Percentiles rank a stretch among this genome's conserved stretches.
phyloP scores from a whole-genome alignment of 140 eudicot species.

The Oenanthe javanica region DNA sequence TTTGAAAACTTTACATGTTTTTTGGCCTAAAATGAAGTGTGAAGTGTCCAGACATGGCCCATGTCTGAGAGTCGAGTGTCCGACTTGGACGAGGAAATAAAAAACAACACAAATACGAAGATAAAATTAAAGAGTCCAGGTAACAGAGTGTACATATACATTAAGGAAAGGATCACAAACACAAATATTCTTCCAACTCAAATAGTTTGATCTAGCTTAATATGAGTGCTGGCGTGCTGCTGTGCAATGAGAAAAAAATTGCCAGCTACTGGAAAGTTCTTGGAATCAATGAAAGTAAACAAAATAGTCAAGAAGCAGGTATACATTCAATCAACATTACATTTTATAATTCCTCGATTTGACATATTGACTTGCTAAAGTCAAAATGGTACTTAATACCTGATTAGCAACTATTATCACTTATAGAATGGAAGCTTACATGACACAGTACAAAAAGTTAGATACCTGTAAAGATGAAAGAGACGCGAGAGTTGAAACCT shows the following conservation, averaged over 20 bases:
- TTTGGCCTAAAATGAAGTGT: not conserved
- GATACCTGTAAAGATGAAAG: constrained; percentile 64
- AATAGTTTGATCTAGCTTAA: not conserved
- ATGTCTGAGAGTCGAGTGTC: not conserved
- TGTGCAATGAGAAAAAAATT: not conserved
- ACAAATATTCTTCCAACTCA: not conserved
- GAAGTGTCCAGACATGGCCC: not conserved
- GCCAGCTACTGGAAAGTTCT: not conserved
- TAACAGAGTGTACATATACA: not conserved
- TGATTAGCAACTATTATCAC: not conserved
- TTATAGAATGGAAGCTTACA: not conserved
- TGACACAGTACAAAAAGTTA: not conserved
- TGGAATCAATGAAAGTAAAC: not conserved
- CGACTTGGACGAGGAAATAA: too few relatives aligned
- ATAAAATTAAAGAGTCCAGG: not conserved
- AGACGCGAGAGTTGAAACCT: constrained; percentile 61
- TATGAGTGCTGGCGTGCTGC: too few relatives aligned
- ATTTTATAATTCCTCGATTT: not conserved
- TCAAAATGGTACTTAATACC: not conserved
- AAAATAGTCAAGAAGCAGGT: not conserved
- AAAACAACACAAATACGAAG: not conserved
- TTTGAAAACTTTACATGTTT: too few relatives aligned
- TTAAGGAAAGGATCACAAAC: not conserved
- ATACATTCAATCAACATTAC: not conserved
- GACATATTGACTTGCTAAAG: not conserved